A percentile compares a stretch with the other conserved stretches of the same genome.
These are phyloP conservation scores for Wickerhamiella shivajii DNA, from an alignment of 805 yeast species.

Conservation along the genomic window DNA sequence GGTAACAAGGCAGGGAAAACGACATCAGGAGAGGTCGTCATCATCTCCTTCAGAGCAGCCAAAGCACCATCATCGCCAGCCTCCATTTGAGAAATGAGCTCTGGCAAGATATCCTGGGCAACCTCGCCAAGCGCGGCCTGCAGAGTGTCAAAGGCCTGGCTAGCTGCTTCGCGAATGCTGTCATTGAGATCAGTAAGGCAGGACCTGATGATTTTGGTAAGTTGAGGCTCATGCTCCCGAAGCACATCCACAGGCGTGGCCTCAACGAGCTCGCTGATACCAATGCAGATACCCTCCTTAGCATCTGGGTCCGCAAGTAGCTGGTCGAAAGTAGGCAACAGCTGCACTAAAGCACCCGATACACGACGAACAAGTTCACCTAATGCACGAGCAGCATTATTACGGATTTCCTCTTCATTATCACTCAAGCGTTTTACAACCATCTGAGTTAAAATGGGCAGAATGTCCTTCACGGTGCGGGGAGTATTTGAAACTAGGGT, in stretches of 20 bases:
- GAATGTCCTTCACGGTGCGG: slow-evolving; percentile 77
- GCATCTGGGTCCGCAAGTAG: slow-evolving; percentile 62
- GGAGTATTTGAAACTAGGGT: slow-evolving; percentile 94
- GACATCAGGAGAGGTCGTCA: slow-evolving; percentile 78
- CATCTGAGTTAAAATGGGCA: slow-evolving; percentile 67
- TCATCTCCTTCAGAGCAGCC: slow-evolving; percentile 76
- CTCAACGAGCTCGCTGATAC: slow-evolving; percentile 68
- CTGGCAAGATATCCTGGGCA: slow-evolving; percentile 83
- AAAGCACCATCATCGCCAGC: slow-evolving; percentile 43
- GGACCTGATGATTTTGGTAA: slow-evolving; percentile 61
- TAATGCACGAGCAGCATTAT: slow-evolving; percentile 81
- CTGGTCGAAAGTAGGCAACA: slow-evolving; percentile 71
- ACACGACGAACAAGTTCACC: slow-evolving; percentile 93
- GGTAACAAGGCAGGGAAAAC: slow-evolving; percentile 92
- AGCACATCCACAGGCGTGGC: slow-evolving; percentile 46
- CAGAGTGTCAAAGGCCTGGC: slow-evolving; percentile 74
- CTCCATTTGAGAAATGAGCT: slow-evolving; percentile 56
- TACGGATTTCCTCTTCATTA: slow-evolving; percentile 61
- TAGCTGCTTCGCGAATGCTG: slow-evolving; percentile 80
- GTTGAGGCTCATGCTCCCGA: slow-evolving; percentile 45
- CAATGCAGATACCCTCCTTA: slow-evolving; percentile 93
- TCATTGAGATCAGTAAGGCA: slow-evolving; percentile 64
- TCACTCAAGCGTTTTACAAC: slow-evolving; percentile 75
- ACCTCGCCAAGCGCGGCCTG: slow-evolving; percentile 69
- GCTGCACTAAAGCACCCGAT: slow-evolving; percentile 64